Percentiles rank a stretch among this genome's conserved stretches.
Conservation (phyloP, 495 filamentous ascomycete species). For the Lichenothelia convexa region DNA sequence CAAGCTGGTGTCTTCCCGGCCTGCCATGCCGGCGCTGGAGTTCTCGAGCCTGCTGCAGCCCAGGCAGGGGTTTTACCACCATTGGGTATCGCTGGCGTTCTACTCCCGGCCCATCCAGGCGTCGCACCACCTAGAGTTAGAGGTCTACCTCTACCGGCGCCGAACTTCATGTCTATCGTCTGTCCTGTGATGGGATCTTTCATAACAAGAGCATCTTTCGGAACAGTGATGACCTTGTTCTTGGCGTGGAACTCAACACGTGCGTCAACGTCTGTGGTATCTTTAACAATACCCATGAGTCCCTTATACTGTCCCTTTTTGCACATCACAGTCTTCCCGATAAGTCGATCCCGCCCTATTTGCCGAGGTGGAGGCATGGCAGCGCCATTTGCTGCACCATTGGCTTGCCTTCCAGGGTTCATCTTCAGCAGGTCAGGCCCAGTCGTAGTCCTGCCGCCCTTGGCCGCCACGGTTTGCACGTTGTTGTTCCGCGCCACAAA, state of each 20-base stretch:
- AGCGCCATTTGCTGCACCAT: conserved; percentile 27
- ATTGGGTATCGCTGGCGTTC: conserved; percentile 36
- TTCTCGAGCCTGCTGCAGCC: conserved; percentile 16
- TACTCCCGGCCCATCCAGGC: conserved; percentile 8
- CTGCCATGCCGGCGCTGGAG: conserved; percentile 17
- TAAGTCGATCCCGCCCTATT: conserved; percentile 64
- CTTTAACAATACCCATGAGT: conserved; percentile 83
- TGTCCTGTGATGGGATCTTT: conserved; percentile 67
- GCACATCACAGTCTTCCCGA: conserved; percentile 81
- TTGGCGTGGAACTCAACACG: conserved; percentile 87
- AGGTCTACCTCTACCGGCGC: conserved; percentile 26
- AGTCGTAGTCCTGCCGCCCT: conserved; percentile 44
- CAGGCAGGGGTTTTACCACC: conserved; percentile 27
- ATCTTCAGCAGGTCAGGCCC: conserved; percentile 72
- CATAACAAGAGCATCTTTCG: conserved; percentile 56
- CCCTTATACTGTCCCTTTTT: conserved; percentile 77
- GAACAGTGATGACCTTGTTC: conserved; percentile 66
- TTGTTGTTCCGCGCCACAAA: conserved; percentile 75
- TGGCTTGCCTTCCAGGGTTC: conserved; percentile 71
- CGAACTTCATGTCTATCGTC: conserved; percentile 48
- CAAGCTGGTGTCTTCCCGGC: too few species aligned
- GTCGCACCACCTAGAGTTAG: conserved; percentile 4
- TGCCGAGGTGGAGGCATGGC: conserved; percentile 61
- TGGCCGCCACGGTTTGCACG: conserved; percentile 75
- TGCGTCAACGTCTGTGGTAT: conserved; percentile 66